Percentiles rank a stretch among this genome's conserved stretches.
phyloP scores from a whole-genome alignment of 1,139 yeast genomes.

The Meyerozyma athensensis region DNA sequence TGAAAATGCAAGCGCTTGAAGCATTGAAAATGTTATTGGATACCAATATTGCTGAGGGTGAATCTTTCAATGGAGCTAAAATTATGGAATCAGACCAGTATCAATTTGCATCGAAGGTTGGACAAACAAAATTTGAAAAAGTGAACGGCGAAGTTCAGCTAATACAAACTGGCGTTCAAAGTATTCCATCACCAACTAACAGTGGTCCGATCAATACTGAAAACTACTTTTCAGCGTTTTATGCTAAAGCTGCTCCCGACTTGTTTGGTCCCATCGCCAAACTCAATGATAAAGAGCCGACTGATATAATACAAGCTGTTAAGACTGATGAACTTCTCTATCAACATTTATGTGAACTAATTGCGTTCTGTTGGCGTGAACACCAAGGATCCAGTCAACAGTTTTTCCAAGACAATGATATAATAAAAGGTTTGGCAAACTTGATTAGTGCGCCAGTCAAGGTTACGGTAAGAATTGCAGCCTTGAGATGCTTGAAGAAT shows the following conservation, averaged over 20 bases:
- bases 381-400: slow-evolving; percentile 58
- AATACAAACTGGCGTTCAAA: not conserved
- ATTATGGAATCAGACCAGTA: no score
- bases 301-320: slow-evolving; percentile 11
- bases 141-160: not conserved
- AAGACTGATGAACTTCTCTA: slow-evolving; percentile 39
- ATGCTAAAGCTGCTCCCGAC: slow-evolving; percentile 53
- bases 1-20: slow-evolving; percentile 79
- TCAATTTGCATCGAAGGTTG: not conserved
- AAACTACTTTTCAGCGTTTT: slow-evolving; percentile 58
- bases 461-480: slow-evolving; percentile 58
- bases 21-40: slow-evolving; percentile 73
- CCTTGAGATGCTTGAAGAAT: slow-evolving; percentile 58
- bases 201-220: slow-evolving; percentile 39
- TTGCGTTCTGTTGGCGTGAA: slow-evolving; percentile 60
- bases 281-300: slow-evolving; percentile 13
- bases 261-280: slow-evolving; percentile 50
- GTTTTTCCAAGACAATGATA: slow-evolving; percentile 54
- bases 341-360: slow-evolving; percentile 65
- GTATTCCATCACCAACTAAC: not conserved
- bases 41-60: slow-evolving; percentile 37
- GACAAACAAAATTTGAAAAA: not conserved
- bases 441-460: slow-evolving; percentile 35
- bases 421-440: slow-evolving; percentile 50
- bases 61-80: slow-evolving; percentile 1